phyloP scores from a whole-genome alignment of 108 stramenopile genomes.

The Licmophora abbreviata region DNA sequence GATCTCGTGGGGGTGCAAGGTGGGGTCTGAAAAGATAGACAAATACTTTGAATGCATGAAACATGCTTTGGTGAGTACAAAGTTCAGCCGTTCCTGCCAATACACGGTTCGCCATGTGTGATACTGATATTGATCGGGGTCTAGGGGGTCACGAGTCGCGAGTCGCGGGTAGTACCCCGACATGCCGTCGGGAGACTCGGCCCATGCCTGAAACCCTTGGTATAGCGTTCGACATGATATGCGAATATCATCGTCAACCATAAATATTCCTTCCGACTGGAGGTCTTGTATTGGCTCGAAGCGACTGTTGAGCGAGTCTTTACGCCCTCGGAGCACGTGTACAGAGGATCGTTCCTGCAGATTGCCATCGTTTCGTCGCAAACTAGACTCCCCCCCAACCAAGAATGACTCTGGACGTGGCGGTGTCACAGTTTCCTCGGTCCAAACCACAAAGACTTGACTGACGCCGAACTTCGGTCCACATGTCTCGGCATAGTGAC shows the following conservation, averaged over 20 bases:
- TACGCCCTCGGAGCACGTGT: constrained; percentile 17
- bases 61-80: constrained; percentile 52
- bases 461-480: constrained; percentile 18
- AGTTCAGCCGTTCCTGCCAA: constrained; percentile 29
- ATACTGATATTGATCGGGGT: constrained; percentile 20
- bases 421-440: constrained; percentile 18
- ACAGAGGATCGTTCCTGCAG: constrained; percentile 17
- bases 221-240: constrained; percentile 32
- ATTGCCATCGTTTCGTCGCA: neutral
- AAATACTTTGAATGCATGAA: constrained; percentile 46
- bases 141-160: too few species aligned
- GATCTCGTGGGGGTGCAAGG: constrained; percentile 29
- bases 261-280: constrained; percentile 33
- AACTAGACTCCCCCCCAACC: neutral
- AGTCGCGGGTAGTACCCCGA: constrained; percentile 59
- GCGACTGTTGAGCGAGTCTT: constrained; percentile 49
- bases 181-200: constrained; percentile 31
- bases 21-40: constrained; percentile 23
- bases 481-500: constrained; percentile 43
- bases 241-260: constrained; percentile 62
- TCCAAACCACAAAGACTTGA: constrained; percentile 53
- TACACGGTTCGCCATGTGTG: constrained; percentile 45
- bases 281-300: constrained; percentile 43
- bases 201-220: constrained; percentile 35
- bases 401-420: constrained; percentile 27